Evolutionary conservation across 306 rosid genomes (phyloP), one percentile per base, ranked within the genome.

Genomic region (Ochetophila trinervis): DNA sequence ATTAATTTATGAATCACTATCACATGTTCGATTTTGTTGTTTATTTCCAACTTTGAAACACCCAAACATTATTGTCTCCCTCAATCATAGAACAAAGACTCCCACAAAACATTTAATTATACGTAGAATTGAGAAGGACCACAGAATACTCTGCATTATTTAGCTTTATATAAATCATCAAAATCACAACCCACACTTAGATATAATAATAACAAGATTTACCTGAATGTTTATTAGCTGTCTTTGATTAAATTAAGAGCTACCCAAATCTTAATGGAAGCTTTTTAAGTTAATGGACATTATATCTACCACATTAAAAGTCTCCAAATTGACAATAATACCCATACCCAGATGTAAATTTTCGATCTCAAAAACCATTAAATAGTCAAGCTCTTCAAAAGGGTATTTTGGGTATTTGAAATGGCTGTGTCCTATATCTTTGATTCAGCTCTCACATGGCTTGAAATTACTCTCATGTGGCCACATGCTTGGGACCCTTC

Each of bases 401-500:
- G 86, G 91, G 37, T 57, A 79, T 70, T 30, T 63, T 71, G 83
- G 91, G 74, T 79, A 79, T 72, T 50, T 4, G 0, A 60, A 78
- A 40, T 18, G n/a, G 4, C 35, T 21, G 21, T 30, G 68, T 71
- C 18, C 53, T 49, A 57, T 73, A 78, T 75, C 78, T 77, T 73
- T 74, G 78, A 76, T 70, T 66, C 78, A 77, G 86, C 63, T 66
- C 59, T 82, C 99, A 88, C 97, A 88, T 90, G 92, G 89, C 75
- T 66, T 40, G 83, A 83, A 81, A 70, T 78, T 86, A 83, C 77
- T 77, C 69, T 87, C 96, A 93, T 87, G 99, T 81, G 99, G 45
- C 87, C 97, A 94, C 99, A 84, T 90, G 99, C 86, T 48, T 69
- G 69, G 84, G 85, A 61, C 83, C 78, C 74, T 79, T 69, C 75